Conservation (phyloP, 2,329 filamentous ascomycete species). For the Colletotrichum gloeosporioides region DNA sequence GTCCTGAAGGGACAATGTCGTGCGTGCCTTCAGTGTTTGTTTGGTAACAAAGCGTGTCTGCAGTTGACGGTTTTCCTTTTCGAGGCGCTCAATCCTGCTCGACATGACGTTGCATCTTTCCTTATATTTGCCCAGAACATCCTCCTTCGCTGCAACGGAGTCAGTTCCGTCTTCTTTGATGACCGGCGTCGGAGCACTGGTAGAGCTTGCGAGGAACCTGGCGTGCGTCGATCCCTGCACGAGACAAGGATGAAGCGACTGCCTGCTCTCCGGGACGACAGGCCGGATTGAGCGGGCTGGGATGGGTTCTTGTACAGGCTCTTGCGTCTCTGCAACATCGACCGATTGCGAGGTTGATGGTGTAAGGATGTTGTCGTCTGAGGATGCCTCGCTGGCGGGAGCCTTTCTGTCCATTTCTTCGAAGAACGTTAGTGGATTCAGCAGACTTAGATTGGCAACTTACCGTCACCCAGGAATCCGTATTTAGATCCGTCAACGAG, state of each 20-base stretch:
- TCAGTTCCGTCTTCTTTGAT: background rate
- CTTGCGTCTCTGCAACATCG: background rate
- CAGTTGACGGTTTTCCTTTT: background rate
- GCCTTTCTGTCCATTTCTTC: background rate
- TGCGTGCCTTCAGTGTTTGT: background rate
- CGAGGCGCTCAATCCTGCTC: background rate
- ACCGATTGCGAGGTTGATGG: background rate
- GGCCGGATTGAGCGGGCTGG: background rate
- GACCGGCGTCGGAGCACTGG: background rate
- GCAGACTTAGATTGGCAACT: background rate
- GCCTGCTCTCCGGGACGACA: background rate
- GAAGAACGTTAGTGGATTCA: background rate
- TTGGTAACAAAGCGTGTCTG: background rate
- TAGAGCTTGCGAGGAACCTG: background rate
- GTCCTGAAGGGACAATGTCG: background rate
- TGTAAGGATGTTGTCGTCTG: background rate
- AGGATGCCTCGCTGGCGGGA: background rate
- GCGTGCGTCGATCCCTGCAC: background rate
- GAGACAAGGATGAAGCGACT: background rate
- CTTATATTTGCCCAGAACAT: background rate
- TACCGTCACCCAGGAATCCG: background rate
- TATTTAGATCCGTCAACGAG: background rate
- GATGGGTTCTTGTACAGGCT: background rate
- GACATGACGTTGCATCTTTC: background rate
- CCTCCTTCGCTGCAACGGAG: background rate